Conservation (phyloP, 257 asterid species). For the Solanum pennellii region DNA sequence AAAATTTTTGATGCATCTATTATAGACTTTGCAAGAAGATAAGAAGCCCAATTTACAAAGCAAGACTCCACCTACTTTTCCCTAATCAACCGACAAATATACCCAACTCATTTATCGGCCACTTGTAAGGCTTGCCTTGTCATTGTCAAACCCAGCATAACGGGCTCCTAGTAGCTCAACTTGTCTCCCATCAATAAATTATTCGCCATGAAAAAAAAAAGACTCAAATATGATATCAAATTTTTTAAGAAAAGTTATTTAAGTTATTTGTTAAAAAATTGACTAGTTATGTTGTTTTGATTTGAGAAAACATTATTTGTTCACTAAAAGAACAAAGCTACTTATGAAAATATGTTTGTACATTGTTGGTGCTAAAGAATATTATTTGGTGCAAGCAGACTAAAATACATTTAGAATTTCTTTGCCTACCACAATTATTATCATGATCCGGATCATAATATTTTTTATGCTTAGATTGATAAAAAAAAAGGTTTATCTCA, state of each 20-base stretch:
- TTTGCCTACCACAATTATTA: neutral
- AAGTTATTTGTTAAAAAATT: too few relatives aligned
- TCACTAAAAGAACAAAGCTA: neutral
- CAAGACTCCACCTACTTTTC: neutral
- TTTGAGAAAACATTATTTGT: too few relatives aligned
- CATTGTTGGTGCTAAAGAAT: neutral
- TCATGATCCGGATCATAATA: accelerated
- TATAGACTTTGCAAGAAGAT: neutral
- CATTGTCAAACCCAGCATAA: neutral
- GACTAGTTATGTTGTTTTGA: accelerated
- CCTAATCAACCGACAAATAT: neutral
- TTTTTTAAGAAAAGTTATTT: too few relatives aligned
- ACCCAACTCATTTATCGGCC: neutral
- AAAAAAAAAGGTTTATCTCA: too few relatives aligned
- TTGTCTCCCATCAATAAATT: neutral
- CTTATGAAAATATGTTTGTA: neutral
- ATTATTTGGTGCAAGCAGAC: neutral
- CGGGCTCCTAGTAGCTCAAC: neutral
- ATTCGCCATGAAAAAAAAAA: too few relatives aligned
- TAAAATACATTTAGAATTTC: too few relatives aligned
- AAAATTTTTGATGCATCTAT: too few relatives aligned
- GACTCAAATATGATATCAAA: too few relatives aligned
- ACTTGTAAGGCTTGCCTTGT: neutral
- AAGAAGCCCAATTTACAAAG: neutral
- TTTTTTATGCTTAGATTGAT: too few relatives aligned